Evolutionary conservation across 129 eudicot species (phyloP).

Genomic region (Tagetes patula): DNA sequence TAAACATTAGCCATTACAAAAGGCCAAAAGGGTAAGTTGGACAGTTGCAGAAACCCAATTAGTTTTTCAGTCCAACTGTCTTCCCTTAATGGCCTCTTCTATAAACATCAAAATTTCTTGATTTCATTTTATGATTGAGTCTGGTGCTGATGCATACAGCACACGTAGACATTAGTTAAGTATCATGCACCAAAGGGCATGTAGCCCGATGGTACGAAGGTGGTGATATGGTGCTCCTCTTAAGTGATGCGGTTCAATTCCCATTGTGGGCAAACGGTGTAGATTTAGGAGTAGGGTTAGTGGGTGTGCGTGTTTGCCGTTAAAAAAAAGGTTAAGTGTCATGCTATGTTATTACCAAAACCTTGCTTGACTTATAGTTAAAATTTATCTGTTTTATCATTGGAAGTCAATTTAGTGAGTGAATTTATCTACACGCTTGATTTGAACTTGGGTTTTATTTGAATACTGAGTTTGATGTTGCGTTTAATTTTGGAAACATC

Average conservation of each 20-base stretch:
- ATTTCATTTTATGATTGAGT: background rate
- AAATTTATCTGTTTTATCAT: background rate
- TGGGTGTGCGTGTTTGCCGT: too few relatives aligned
- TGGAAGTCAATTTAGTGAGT: background rate
- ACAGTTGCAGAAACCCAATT: conserved; percentile 5
- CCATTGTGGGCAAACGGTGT: too few relatives aligned
- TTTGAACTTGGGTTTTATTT: conserved; percentile 5
- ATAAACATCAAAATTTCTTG: background rate
- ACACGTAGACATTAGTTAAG: conserved; percentile 6
- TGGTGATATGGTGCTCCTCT: too few relatives aligned
- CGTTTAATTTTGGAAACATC: conserved; percentile 27
- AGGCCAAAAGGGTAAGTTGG: conserved; percentile 13
- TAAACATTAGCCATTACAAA: background rate
- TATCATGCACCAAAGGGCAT: conserved; percentile 1
- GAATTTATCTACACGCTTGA: conserved; percentile 1
- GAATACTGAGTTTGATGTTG: background rate
- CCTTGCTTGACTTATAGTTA: conserved; percentile 4
- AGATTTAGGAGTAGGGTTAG: too few relatives aligned
- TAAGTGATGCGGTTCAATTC: too few relatives aligned
- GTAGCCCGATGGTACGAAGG: too few relatives aligned
- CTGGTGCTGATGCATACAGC: conserved; percentile 16
- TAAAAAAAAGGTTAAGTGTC: background rate
- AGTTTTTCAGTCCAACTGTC: background rate
- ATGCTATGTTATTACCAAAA: conserved; percentile 16
- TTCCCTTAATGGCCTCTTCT: conserved; percentile 6